phyloP scores from a whole-genome alignment of 192 early-diverging fungal genomes.

The Coemansia interrupta region DNA sequence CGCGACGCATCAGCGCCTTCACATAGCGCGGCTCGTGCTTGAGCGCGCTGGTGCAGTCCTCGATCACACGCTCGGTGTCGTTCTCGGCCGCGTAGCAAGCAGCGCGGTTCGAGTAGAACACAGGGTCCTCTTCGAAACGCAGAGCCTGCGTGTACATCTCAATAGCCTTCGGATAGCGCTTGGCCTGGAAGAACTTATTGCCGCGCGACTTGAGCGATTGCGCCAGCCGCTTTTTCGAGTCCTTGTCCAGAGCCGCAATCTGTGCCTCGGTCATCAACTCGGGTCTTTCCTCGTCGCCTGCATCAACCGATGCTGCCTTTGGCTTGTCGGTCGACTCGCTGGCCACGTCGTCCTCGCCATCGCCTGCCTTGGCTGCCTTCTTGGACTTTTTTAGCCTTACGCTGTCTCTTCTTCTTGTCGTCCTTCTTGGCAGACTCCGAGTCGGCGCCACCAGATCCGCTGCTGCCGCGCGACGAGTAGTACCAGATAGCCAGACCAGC shows the following conservation, averaged over 20 bases:
- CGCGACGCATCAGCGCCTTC: conserved; percentile 79
- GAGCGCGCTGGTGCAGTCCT: conserved; percentile 81
- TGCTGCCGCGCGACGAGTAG: conserved; percentile 42
- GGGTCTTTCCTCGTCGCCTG: conserved; percentile 37
- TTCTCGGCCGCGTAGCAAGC: conserved; percentile 82
- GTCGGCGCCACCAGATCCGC: not conserved
- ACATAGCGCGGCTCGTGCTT: conserved; percentile 81
- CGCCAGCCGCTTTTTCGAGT: conserved; percentile 58
- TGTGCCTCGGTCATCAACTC: conserved; percentile 50
- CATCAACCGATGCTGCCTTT: conserved; percentile 23
- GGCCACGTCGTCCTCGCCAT: conserved; percentile 11
- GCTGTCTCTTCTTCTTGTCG: conserved; percentile 35
- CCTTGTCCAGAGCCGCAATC: conserved; percentile 51
- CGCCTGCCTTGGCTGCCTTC: conserved; percentile 28
- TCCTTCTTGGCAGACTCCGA: conserved; percentile 20
- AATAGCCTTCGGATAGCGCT: conserved; percentile 82
- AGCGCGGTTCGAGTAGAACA: conserved; percentile 94
- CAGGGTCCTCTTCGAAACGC: conserved; percentile 70
- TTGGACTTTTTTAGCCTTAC: conserved; percentile 23
- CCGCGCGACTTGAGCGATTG: conserved; percentile 78
- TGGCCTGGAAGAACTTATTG: conserved; percentile 80
- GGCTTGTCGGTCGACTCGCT: conserved; percentile 6
- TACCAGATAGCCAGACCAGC: conserved; percentile 68
- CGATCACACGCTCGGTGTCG: conserved; percentile 71
- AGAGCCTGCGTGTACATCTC: conserved; percentile 88